These are phyloP conservation scores for Colletotrichum eremochloae DNA, from an alignment of 2,329 filamentous ascomycete genomes.

Conservation along the genomic window DNA sequence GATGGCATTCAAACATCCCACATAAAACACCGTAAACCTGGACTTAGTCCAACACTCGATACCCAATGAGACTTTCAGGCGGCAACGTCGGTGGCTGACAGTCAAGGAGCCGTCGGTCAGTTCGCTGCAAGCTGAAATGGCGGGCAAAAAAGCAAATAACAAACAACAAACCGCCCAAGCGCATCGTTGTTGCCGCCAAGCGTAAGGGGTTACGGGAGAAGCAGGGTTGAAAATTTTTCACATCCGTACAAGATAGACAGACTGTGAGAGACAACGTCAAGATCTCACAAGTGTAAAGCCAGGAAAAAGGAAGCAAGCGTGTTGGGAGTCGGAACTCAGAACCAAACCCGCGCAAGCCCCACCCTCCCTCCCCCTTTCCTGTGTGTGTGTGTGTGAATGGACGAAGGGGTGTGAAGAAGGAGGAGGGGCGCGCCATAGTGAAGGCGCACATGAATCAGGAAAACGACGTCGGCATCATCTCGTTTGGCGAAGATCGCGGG, in stretches of 20 bases:
- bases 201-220: neutral
- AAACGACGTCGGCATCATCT: constrained; percentile 23
- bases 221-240: constrained; percentile 11
- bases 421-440: constrained; percentile 17
- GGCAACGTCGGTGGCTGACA: neutral
- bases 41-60: neutral
- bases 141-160: neutral
- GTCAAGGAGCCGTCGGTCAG: neutral
- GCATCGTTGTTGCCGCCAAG: neutral
- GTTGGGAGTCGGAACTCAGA: neutral
- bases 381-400: neutral
- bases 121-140: neutral
- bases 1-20: neutral
- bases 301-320: constrained; percentile 7
- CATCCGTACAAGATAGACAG: neutral
- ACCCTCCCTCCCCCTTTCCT: neutral
- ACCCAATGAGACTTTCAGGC: neutral
- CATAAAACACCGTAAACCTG: neutral
- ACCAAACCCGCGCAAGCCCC: neutral
- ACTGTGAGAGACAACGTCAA: constrained; percentile 2
- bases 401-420: neutral
- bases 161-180: constrained; percentile 1
- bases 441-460: constrained; percentile 5
- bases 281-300: neutral
- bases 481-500: constrained; percentile 32